Percentiles rank a stretch among this genome's conserved stretches.
Conservation (phyloP, 2,329 filamentous ascomycete species). For the Rosellinia necatrix region DNA sequence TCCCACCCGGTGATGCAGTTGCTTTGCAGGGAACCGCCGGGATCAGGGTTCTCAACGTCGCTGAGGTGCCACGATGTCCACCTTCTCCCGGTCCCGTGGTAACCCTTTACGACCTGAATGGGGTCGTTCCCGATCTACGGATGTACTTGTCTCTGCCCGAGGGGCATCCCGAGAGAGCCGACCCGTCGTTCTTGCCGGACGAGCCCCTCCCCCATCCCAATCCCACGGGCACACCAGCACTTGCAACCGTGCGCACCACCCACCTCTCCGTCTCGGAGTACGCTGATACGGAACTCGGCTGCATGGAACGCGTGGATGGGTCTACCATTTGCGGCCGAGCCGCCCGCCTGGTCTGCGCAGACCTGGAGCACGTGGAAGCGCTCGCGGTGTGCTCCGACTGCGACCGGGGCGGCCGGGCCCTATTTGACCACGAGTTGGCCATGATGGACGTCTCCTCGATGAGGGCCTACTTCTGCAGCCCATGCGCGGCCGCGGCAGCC, state of each 20-base stretch:
- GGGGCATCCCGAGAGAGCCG: not conserved
- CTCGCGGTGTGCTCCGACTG: too few relatives aligned
- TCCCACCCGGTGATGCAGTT: not conserved
- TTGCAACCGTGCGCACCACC: not conserved
- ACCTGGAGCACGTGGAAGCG: too few relatives aligned
- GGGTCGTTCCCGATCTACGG: not conserved
- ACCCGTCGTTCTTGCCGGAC: not conserved
- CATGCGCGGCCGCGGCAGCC: constrained; percentile 34
- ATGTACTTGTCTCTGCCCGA: not conserved
- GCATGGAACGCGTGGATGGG: too few relatives aligned
- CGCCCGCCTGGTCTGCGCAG: too few relatives aligned
- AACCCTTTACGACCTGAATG: not conserved
- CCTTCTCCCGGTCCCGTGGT: not conserved
- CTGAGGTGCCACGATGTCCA: not conserved
- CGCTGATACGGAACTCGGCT: too few relatives aligned
- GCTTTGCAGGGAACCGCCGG: too few relatives aligned
- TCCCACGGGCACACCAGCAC: not conserved
- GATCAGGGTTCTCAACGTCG: not conserved
- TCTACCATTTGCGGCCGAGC: too few relatives aligned
- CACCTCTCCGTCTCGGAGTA: not conserved
- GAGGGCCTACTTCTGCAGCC: constrained; percentile 40
- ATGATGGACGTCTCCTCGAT: too few relatives aligned
- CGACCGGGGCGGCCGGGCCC: too few relatives aligned
- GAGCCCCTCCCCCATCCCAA: not conserved
- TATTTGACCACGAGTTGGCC: too few relatives aligned